Conservation (phyloP, 2,329 filamentous ascomycete genomes). For the Cordyceps cicadae region DNA sequence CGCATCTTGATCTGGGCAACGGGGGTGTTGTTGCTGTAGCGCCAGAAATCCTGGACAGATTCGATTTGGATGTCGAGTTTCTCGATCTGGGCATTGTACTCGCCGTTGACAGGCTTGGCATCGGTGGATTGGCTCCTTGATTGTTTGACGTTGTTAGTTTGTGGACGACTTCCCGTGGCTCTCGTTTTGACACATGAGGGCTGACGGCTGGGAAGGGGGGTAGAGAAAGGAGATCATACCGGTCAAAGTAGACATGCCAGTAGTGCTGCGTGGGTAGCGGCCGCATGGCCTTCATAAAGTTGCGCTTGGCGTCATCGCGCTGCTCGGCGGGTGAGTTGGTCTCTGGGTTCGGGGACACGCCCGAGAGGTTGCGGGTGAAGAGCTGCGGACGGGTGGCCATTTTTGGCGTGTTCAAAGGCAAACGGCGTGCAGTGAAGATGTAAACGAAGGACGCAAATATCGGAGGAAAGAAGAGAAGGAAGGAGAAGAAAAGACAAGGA, state of each 20-base stretch:
- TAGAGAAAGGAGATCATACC: slow-evolving; percentile 26
- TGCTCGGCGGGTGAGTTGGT: slow-evolving; percentile 62
- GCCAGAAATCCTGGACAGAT: slow-evolving; percentile 78
- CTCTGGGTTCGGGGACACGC: slow-evolving; percentile 50
- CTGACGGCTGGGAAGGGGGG: too few species aligned
- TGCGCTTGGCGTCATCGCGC: slow-evolving; percentile 73
- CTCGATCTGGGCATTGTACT: slow-evolving; percentile 50
- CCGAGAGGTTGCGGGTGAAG: slow-evolving; percentile 56
- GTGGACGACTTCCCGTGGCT: not conserved
- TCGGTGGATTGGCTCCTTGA: slow-evolving; percentile 34
- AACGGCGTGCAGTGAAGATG: not conserved
- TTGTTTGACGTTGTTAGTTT: not conserved
- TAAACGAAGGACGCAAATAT: too few species aligned
- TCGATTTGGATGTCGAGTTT: slow-evolving; percentile 60
- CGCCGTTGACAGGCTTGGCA: slow-evolving; percentile 30
- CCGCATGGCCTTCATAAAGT: slow-evolving; percentile 67
- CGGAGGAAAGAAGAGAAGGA: not conserved
- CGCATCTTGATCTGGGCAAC: slow-evolving; percentile 68
- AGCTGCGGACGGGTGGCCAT: slow-evolving; percentile 52
- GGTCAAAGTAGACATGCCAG: slow-evolving; percentile 65
- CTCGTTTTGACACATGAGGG: not conserved
- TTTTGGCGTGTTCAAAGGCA: slow-evolving; percentile 16
- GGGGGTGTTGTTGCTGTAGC: slow-evolving; percentile 73
- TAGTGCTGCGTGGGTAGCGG: slow-evolving; percentile 71
- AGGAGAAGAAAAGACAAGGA: not conserved